These are phyloP conservation scores for Mrakia frigida DNA, from an alignment of 768 basidiomycete genomes.

Conservation along the genomic window DNA sequence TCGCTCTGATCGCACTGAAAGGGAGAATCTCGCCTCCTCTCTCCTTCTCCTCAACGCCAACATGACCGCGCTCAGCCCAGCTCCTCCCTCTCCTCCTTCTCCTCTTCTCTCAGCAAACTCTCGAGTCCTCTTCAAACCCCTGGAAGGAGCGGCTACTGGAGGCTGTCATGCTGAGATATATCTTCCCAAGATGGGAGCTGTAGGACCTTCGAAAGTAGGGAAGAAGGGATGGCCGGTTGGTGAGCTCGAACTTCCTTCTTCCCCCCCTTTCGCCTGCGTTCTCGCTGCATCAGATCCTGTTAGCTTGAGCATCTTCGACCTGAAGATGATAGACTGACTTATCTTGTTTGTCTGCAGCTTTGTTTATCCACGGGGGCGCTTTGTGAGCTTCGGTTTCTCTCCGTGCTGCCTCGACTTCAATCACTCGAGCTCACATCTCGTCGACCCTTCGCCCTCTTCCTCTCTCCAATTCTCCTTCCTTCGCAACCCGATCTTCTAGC, in stretches of 20 bases:
- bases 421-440: background rate
- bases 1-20: too few species aligned
- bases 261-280: background rate
- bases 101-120: background rate
- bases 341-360: background rate
- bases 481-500: background rate
- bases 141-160: background rate
- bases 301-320: background rate
- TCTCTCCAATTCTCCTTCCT: too few species aligned
- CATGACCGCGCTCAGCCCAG: background rate
- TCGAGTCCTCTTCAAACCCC: background rate
- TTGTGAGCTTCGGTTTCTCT: background rate
- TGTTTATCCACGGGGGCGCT: slow-evolving; percentile 21
- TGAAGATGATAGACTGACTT: background rate
- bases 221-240: background rate
- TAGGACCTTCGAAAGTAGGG: background rate
- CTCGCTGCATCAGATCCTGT: too few species aligned
- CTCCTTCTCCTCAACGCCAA: too few species aligned
- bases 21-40: too few species aligned
- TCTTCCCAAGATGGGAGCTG: background rate
- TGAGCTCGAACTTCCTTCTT: slow-evolving; percentile 3
- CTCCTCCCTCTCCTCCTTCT: background rate
- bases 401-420: too few species aligned
- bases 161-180: slow-evolving; percentile 19
- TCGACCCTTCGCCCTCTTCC: background rate